Base-by-base conservation (phyloP, 2,329 filamentous ascomycete genomes). In the Dothideomycetes sp. region DNA sequence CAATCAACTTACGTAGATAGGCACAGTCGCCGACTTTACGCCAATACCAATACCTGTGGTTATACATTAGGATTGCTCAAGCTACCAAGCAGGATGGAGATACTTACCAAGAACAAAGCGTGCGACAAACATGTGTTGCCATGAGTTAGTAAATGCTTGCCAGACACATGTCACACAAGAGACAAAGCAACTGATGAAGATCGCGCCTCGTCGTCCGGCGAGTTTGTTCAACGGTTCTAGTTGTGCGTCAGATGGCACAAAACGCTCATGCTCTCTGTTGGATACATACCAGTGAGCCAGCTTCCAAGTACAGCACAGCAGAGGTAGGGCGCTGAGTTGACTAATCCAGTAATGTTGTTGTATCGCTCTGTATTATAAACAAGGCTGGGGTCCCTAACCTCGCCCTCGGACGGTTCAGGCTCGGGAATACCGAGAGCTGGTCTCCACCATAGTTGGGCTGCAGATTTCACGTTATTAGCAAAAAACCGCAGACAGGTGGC, bases 101-200 rank as follows among this genome's bases (percentile, higher is more conserved):
- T n/a, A n/a, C n/a, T n/a, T n/a, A n/a, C 84, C 84, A 32, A 88
- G 70, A 5, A 80, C 69, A 45, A 88, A 72, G 23, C 84, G 77
- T 34, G 77, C 78, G 30, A 76, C 68, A 40, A 89, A 71, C 49
- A 87, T 73, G 52, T 84, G 74, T 56, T 67, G 70, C 82, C 83
- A 89, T 0, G 71, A 78, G 46, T 82, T 74, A 40, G 78, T 76
- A 48, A 85, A 82, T 0, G 74, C 73, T 55, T 73, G 69, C 71
- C 72, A 74, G 50, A 77, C 70, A 46, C 71, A 75, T 12, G 74
- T 65, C 2, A 69, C 41, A 11, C 70, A 68, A 0, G 80, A 82
- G 56, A 88, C 79, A 47, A 82, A 71, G 43, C 81, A 84, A 5
- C 82, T 78, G 43, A 84, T 64, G 60, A 86, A 88, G 47, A 89